Conservation (phyloP, 192 early-diverging fungal genomes). For the Powellomyces hirtus region DNA sequence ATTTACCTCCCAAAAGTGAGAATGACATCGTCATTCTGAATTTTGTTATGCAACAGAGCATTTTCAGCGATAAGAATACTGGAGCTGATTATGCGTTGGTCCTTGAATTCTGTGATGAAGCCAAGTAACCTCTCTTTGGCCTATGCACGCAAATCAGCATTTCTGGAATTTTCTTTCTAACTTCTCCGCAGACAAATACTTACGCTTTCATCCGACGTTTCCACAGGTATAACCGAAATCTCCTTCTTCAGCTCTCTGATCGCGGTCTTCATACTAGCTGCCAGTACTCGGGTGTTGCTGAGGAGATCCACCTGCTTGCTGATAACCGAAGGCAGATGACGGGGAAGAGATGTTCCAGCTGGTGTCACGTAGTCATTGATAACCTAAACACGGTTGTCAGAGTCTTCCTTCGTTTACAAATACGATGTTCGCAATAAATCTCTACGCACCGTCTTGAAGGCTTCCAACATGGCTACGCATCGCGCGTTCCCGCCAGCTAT, state of each 20-base stretch:
- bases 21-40: constrained; percentile 89
- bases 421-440: not conserved
- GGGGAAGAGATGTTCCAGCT: constrained; percentile 67
- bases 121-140: constrained; percentile 66
- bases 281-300: constrained; percentile 76
- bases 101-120: constrained; percentile 84
- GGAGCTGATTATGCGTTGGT: constrained; percentile 84
- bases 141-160: constrained; percentile 31
- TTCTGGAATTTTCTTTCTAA: constrained; percentile 1
- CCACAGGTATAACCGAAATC: constrained; percentile 72
- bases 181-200: constrained; percentile 9
- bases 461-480: constrained; percentile 81
- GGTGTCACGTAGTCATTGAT: constrained; percentile 94
- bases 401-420: not conserved
- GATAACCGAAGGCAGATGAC: constrained; percentile 78
- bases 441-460: constrained; percentile 70
- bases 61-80: constrained; percentile 75
- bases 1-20: constrained; percentile 71
- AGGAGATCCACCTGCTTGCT: constrained; percentile 91
- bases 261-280: constrained; percentile 91
- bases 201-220: constrained; percentile 86
- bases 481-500: constrained; percentile 91
- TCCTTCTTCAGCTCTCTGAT: constrained; percentile 88
- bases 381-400: constrained; percentile 49
- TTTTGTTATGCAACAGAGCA: constrained; percentile 71